phyloP scores from a whole-genome alignment of 1,139 yeast genomes.

The Geotrichum aggregatum region DNA sequence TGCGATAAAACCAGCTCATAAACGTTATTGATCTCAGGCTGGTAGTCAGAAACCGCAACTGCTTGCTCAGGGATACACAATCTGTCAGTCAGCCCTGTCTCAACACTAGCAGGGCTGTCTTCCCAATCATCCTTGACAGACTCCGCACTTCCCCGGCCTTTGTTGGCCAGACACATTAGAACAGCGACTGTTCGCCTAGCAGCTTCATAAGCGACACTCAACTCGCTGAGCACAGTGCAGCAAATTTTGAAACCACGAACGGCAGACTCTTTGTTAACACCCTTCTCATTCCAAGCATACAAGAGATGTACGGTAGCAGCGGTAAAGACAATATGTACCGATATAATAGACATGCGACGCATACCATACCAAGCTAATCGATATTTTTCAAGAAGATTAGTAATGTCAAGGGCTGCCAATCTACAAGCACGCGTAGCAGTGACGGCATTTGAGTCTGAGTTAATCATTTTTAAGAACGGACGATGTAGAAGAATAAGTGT shows the following conservation, averaged over 20 bases:
- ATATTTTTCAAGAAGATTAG: constrained; percentile 20
- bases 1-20: background rate
- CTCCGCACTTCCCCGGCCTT: constrained; percentile 2
- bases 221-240: constrained; percentile 17
- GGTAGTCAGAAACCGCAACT: background rate
- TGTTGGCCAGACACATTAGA: constrained; percentile 2
- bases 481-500: constrained; percentile 27
- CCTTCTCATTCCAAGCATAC: constrained; percentile 19
- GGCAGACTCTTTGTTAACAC: constrained; percentile 15
- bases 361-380: constrained; percentile 24
- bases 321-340: constrained; percentile 29
- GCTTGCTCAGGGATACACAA: background rate
- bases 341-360: constrained; percentile 27
- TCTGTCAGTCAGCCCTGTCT: background rate
- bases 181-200: constrained; percentile 17
- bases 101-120: background rate
- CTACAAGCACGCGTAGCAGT: constrained; percentile 16
- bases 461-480: constrained; percentile 23
- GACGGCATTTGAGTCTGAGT: background rate
- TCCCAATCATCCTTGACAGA: background rate
- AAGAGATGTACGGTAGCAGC: constrained; percentile 27
- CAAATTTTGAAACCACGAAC: constrained; percentile 19
- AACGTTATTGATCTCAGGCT: background rate
- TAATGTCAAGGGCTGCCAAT: constrained; percentile 18
- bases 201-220: constrained; percentile 16